Evolutionary conservation across 257 asterid species (phyloP).

Genomic region (Nicotiana undulata): DNA sequence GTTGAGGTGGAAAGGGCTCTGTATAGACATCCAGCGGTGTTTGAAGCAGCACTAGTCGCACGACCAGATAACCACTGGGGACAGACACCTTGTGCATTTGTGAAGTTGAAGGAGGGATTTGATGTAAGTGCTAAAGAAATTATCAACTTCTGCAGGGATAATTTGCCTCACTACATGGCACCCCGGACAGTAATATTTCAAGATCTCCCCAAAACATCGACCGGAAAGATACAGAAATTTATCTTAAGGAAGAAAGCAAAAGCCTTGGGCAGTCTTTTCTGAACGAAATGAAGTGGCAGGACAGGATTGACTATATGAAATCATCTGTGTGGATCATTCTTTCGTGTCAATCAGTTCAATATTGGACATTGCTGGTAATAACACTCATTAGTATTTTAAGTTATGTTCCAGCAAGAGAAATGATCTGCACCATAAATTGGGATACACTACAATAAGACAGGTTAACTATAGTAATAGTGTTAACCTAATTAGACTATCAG

Average conservation of each 20-base stretch:
- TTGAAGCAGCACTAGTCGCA: neutral
- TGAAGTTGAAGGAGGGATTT: neutral
- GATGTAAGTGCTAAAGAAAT: neutral
- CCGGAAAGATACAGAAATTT: neutral
- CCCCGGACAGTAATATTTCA: neutral
- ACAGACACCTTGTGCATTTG: constrained; percentile 4
- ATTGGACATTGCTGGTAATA: neutral
- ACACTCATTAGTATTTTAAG: neutral
- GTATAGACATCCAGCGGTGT: neutral
- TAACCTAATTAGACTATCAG: neutral
- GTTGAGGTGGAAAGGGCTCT: neutral
- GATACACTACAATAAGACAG: neutral
- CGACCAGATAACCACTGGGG: neutral
- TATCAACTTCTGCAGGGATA: constrained; percentile 1
- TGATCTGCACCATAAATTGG: neutral
- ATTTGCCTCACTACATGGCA: constrained; percentile 1
- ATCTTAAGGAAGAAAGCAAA: neutral
- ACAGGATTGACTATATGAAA: neutral
- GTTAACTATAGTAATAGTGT: neutral
- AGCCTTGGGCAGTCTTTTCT: constrained; percentile 1
- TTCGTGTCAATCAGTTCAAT: neutral
- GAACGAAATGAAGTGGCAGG: neutral
- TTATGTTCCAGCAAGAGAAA: neutral
- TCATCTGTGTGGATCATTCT: neutral
- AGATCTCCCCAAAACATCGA: neutral